These are phyloP conservation scores for Phytophthora pistaciae DNA, from an alignment of 352 stramenopile genomes.

Conservation along the genomic window DNA sequence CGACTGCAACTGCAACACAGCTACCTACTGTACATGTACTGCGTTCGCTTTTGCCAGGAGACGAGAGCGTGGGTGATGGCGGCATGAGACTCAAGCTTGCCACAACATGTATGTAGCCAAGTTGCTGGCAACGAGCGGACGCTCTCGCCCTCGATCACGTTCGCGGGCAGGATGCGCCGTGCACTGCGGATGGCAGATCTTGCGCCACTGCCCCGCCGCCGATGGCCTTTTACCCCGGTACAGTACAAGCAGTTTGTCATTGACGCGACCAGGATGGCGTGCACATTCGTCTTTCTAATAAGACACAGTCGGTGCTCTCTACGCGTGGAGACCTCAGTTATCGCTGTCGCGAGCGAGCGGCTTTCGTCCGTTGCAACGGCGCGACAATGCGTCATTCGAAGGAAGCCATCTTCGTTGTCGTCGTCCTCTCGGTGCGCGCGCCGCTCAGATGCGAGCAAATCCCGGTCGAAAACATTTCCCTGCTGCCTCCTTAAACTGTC, in stretches of 20 bases:
- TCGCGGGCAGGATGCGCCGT: constrained; percentile 5
- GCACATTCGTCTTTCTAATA: neutral
- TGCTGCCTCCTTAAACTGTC: neutral
- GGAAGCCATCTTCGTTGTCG: constrained; percentile 1
- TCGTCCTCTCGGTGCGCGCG: constrained; percentile 8
- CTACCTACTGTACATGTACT: too few species aligned
- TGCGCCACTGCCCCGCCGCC: neutral
- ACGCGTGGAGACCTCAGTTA: neutral
- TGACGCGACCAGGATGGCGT: neutral
- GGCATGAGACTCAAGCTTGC: neutral
- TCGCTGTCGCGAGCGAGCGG: neutral
- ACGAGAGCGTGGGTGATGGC: neutral
- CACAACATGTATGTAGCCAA: constrained; percentile 9
- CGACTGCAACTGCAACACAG: neutral
- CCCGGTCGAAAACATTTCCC: neutral
- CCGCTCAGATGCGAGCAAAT: constrained; percentile 6
- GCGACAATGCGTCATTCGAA: neutral
- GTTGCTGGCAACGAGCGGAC: neutral
- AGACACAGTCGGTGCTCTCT: neutral
- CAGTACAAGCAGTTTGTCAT: neutral
- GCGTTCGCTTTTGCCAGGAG: too few species aligned
- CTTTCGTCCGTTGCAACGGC: neutral
- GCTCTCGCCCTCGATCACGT: constrained; percentile 1
- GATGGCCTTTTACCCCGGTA: neutral
- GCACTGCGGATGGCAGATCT: constrained; percentile 4